phyloP scores from a whole-genome alignment of 805 yeast genomes.

The Saccharomycopsis fodiens region DNA sequence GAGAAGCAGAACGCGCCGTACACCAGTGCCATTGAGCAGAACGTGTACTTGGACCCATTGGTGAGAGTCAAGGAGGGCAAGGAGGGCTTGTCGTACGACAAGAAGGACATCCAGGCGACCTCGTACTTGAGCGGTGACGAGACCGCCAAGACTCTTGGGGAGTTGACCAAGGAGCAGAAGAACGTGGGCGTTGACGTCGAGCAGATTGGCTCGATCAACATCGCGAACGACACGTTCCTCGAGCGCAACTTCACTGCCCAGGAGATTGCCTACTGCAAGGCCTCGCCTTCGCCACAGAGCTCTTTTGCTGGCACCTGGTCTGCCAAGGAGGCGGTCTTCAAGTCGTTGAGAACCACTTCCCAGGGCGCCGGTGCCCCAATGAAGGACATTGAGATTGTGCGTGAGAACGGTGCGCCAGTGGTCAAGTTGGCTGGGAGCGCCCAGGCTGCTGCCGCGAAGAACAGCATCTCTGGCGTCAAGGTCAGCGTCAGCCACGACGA shows the following conservation, averaged over 20 bases:
- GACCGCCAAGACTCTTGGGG: conserved; percentile 22
- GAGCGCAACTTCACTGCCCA: conserved; percentile 82
- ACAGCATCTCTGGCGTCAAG: conserved; percentile 63
- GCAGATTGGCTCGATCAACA: conserved; percentile 69
- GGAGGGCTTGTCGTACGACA: conserved; percentile 39
- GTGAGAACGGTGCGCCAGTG: conserved; percentile 72
- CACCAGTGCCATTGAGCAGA: conserved; percentile 76
- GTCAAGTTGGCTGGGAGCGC: conserved; percentile 78
- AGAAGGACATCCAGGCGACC: conserved; percentile 42
- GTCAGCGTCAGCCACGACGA: conserved; percentile 96
- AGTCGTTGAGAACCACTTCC: conserved; percentile 81
- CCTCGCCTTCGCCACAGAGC: conserved; percentile 73
- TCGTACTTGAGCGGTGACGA: conserved; percentile 20
- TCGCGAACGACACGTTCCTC: conserved; percentile 84
- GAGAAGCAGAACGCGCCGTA: conserved; percentile 95
- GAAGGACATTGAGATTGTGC: conserved; percentile 80
- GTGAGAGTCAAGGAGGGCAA: conserved; percentile 52
- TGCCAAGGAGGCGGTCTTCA: conserved; percentile 98
- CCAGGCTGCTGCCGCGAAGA: conserved; percentile 56
- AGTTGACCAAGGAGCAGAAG: conserved; percentile 27
- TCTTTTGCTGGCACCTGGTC: conserved; percentile 98
- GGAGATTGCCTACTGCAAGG: conserved; percentile 72
- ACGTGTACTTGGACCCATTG: conserved; percentile 93
- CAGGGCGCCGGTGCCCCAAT: conserved; percentile 94
- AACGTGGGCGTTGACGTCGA: conserved; percentile 98